Conservation (phyloP, 2,329 filamentous ascomycete species). For the Trichoderma polysporum region DNA sequence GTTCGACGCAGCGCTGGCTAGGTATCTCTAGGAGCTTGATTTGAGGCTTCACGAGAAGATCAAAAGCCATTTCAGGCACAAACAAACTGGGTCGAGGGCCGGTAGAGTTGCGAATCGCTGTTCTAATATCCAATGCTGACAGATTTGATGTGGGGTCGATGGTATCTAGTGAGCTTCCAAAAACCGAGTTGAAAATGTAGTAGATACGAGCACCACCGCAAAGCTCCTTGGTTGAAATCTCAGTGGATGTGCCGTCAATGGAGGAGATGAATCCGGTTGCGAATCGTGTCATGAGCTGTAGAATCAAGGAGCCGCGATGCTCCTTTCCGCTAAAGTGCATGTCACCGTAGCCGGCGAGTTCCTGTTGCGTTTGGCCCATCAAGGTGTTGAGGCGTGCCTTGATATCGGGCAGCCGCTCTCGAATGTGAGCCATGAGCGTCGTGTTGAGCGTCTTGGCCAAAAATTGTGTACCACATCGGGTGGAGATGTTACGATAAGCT, state of each 20-base stretch:
- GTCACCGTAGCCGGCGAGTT: slow-evolving; percentile 95
- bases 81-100: slow-evolving; percentile 94
- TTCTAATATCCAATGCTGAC: slow-evolving; percentile 90
- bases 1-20: slow-evolving; percentile 92
- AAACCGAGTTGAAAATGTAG: slow-evolving; percentile 99
- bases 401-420: slow-evolving; percentile 93
- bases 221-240: slow-evolving; percentile 97
- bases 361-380: slow-evolving; percentile 99
- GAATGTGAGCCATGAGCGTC: slow-evolving; percentile 94
- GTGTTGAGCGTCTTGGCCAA: slow-evolving; percentile 92
- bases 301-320: slow-evolving; percentile 88
- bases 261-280: slow-evolving; percentile 97
- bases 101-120: slow-evolving; percentile 96
- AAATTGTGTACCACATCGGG: slow-evolving; percentile 88
- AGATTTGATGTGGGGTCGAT: slow-evolving; percentile 96
- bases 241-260: slow-evolving; percentile 96
- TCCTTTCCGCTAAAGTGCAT: slow-evolving; percentile 98
- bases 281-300: slow-evolving; percentile 98
- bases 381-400: slow-evolving; percentile 96
- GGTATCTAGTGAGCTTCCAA: slow-evolving; percentile 91
- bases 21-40: slow-evolving; percentile 96
- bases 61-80: slow-evolving; percentile 95
- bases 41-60: slow-evolving; percentile 95
- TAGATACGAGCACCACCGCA: slow-evolving; percentile 94
- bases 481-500: slow-evolving; percentile 94